Percentiles rank a stretch among this genome's conserved stretches.
phyloP scores from a whole-genome alignment of 768 basidiomycete species.

The Dentipellis sp. region DNA sequence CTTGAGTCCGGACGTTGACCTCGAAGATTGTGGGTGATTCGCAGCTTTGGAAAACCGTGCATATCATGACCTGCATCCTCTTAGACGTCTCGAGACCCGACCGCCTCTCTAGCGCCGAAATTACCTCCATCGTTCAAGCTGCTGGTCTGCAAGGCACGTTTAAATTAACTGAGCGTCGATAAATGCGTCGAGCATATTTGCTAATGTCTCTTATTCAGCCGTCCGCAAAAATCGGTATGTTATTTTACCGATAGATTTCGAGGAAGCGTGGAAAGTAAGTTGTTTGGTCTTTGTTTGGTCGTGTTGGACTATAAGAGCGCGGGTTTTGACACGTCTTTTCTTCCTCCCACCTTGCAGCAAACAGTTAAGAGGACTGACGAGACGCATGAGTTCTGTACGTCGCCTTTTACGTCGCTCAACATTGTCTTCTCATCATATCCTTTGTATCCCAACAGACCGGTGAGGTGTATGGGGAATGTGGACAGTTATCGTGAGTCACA shows the following conservation, averaged over 20 bases:
- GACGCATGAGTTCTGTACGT: slow-evolving; percentile 89
- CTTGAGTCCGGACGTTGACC: slow-evolving; percentile 91
- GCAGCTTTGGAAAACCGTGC: not conserved
- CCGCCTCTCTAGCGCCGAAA: slow-evolving; percentile 90
- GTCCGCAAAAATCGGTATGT: slow-evolving; percentile 98
- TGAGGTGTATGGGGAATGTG: slow-evolving; percentile 27
- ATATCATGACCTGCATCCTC: not conserved
- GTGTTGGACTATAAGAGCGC: slow-evolving; percentile 21
- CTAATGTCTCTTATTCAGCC: slow-evolving; percentile 35
- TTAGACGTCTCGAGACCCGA: slow-evolving; percentile 95
- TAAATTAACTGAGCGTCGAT: not conserved
- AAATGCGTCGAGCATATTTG: not conserved
- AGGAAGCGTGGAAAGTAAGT: slow-evolving; percentile 98
- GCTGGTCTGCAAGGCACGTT: slow-evolving; percentile 86
- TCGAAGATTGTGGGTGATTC: slow-evolving; percentile 82
- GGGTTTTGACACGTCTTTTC: slow-evolving; percentile 4
- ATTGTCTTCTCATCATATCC: slow-evolving; percentile 9
- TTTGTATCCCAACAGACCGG: slow-evolving; percentile 4
- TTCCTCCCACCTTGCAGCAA: slow-evolving; percentile 46
- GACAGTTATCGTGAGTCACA: slow-evolving; percentile 12
- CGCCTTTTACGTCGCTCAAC: slow-evolving; percentile 1
- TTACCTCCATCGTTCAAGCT: slow-evolving; percentile 91
- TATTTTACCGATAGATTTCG: slow-evolving; percentile 94
- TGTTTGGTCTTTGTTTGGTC: slow-evolving; percentile 45
- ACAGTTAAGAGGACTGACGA: slow-evolving; percentile 95